These are phyloP conservation scores for Globisporangium uncinulatum DNA, from an alignment of 352 stramenopile genomes.

Conservation along the genomic window DNA sequence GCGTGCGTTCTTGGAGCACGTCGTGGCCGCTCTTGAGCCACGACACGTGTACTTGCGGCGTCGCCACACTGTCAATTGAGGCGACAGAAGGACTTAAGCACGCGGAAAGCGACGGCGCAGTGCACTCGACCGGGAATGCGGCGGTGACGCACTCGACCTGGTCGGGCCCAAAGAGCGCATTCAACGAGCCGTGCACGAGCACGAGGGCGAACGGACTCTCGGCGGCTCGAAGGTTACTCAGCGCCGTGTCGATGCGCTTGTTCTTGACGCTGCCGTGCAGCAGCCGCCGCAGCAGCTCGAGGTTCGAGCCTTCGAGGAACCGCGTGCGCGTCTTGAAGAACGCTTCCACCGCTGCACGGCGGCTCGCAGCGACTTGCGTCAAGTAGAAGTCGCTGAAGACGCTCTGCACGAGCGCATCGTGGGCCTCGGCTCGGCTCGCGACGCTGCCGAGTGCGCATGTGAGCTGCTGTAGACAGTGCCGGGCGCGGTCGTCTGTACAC, in stretches of 20 bases:
- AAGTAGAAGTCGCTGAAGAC: constrained; percentile 67
- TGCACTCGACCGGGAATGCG: constrained; percentile 13
- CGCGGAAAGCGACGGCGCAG: constrained; percentile 3
- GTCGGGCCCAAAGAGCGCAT: constrained; percentile 30
- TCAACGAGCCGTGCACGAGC: constrained; percentile 54
- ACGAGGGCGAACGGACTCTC: constrained; percentile 39
- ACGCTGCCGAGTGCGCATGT: constrained; percentile 3
- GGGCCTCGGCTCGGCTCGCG: constrained; percentile 28
- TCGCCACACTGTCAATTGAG: neutral
- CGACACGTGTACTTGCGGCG: constrained; percentile 32
- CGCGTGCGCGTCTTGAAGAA: constrained; percentile 45
- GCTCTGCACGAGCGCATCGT: constrained; percentile 36
- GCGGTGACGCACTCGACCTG: constrained; percentile 22
- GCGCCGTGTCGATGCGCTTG: constrained; percentile 15
- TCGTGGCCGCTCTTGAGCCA: constrained; percentile 81
- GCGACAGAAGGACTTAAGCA: constrained; percentile 9
- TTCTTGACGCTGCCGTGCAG: constrained; percentile 47
- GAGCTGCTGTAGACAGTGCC: constrained; percentile 10
- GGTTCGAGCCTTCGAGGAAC: constrained; percentile 35
- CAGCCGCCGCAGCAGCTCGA: constrained; percentile 28
- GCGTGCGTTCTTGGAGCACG: constrained; percentile 50
- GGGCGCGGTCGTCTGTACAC: constrained; percentile 19
- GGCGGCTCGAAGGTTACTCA: constrained; percentile 24
- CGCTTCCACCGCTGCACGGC: constrained; percentile 29
- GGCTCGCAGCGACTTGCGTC: constrained; percentile 37